phyloP scores from a whole-genome alignment of 2,329 filamentous ascomycete genomes.

The Parastagonospora nodorum region DNA sequence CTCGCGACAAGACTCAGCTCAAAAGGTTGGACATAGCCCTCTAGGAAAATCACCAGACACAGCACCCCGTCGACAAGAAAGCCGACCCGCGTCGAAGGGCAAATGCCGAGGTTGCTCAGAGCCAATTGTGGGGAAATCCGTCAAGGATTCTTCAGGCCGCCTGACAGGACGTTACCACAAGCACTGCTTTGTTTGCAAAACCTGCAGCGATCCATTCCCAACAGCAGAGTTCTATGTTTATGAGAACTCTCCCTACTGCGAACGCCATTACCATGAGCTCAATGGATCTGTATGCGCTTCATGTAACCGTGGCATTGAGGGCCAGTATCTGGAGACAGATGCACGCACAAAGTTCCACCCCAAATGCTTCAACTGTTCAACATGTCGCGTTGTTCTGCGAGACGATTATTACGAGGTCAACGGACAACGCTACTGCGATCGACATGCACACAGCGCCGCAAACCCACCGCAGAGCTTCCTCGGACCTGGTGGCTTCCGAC shows the following conservation, averaged over 20 bases:
- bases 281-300: conserved; percentile 84
- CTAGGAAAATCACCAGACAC: conserved; percentile 15
- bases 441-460: conserved; percentile 72
- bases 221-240: conserved; percentile 93
- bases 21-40: conserved; percentile 18
- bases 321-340: conserved; percentile 88
- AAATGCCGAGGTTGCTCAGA: conserved; percentile 82
- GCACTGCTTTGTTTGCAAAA: conserved; percentile 88
- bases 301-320: conserved; percentile 87
- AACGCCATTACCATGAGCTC: conserved; percentile 87
- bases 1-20: conserved; percentile 17
- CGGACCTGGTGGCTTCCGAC: conserved; percentile 43
- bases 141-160: conserved; percentile 90
- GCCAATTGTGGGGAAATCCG: conserved; percentile 84
- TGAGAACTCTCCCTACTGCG: conserved; percentile 85
- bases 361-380: conserved; percentile 80
- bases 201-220: conserved; percentile 78
- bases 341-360: conserved; percentile 80
- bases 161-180: conserved; percentile 95
- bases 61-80: conserved; percentile 20
- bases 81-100: conserved; percentile 62
- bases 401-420: conserved; percentile 92
- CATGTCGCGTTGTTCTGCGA: conserved; percentile 73
- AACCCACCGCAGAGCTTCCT: conserved; percentile 45
- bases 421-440: conserved; percentile 81